phyloP scores from a whole-genome alignment of 352 stramenopile species.

The Globisporangium paroecandrum region DNA sequence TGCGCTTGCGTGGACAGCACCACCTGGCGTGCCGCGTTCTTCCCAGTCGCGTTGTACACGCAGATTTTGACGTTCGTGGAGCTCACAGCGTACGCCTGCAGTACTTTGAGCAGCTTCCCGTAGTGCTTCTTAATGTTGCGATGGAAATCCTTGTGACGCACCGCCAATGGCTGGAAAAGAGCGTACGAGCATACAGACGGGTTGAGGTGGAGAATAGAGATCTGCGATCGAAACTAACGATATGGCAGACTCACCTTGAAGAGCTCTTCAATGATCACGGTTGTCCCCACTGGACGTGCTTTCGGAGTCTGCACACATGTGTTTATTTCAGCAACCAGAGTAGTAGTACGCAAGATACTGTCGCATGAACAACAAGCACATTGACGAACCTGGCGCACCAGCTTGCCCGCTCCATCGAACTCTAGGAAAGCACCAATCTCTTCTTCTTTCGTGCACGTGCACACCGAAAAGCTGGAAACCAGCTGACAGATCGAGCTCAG shows the following conservation, averaged over 20 bases:
- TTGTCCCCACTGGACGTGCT: constrained; percentile 88
- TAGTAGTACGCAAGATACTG: background rate
- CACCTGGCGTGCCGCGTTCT: constrained; percentile 41
- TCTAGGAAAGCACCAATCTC: constrained; percentile 78
- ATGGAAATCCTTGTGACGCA: constrained; percentile 91
- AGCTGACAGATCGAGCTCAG: constrained; percentile 95
- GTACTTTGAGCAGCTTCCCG: constrained; percentile 86
- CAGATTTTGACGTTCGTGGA: constrained; percentile 55
- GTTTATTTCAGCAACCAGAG: background rate
- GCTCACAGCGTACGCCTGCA: constrained; percentile 85
- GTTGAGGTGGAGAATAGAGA: background rate
- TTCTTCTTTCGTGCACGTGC: constrained; percentile 76
- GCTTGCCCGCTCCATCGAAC: constrained; percentile 71
- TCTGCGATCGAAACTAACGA: background rate
- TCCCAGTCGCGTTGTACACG: constrained; percentile 52
- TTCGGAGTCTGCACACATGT: constrained; percentile 33
- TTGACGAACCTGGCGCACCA: constrained; percentile 28
- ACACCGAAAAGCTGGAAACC: constrained; percentile 77
- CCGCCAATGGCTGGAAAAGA: constrained; percentile 70
- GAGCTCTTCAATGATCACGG: constrained; percentile 89
- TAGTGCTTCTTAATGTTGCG: constrained; percentile 94
- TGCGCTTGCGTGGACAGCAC: constrained; percentile 72
- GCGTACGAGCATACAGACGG: background rate
- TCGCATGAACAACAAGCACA: background rate
- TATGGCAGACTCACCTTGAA: constrained; percentile 67